phyloP scores from a whole-genome alignment of 164 flowering plant genomes.

The Vitis cinerea region DNA sequence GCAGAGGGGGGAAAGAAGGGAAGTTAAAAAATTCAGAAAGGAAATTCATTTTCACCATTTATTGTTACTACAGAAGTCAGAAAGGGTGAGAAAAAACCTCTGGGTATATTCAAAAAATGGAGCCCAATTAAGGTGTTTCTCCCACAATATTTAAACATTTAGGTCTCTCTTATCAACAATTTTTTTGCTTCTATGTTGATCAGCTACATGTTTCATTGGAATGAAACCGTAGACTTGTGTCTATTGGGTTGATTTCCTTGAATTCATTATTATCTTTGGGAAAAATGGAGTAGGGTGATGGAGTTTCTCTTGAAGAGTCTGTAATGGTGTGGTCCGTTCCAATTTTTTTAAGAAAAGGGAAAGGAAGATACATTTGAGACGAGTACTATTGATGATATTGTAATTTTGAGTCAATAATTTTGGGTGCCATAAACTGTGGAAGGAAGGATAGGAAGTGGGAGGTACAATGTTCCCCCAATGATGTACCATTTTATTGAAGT shows the following conservation, averaged over 20 bases:
- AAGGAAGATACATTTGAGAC: too few relatives aligned
- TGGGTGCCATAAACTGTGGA: background rate
- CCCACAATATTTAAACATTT: conserved; percentile 19
- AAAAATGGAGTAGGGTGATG: conserved; percentile 6
- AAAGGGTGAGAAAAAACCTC: conserved; percentile 16
- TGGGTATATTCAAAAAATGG: conserved; percentile 20
- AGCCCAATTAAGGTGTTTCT: conserved; percentile 25
- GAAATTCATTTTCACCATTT: conserved; percentile 27
- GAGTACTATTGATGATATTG: background rate
- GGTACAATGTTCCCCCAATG: conserved; percentile 10
- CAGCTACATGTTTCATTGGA: conserved; percentile 10
- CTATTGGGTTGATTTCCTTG: conserved; percentile 4
- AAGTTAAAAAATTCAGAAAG: conserved; percentile 4
- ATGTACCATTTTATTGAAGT: conserved; percentile 18
- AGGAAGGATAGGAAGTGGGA: background rate
- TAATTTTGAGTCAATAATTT: conserved; percentile 9
- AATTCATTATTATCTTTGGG: conserved; percentile 9
- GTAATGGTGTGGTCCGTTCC: background rate
- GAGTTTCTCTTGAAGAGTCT: background rate
- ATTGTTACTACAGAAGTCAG: conserved; percentile 28
- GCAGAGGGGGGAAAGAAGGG: conserved; percentile 5
- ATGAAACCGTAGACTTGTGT: conserved; percentile 8
- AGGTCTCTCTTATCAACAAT: conserved; percentile 18
- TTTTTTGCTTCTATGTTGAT: conserved; percentile 12
- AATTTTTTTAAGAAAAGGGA: too few relatives aligned